These are phyloP conservation scores for Stephania cephalantha DNA, from an alignment of 164 flowering plant species.

Conservation along the genomic window DNA sequence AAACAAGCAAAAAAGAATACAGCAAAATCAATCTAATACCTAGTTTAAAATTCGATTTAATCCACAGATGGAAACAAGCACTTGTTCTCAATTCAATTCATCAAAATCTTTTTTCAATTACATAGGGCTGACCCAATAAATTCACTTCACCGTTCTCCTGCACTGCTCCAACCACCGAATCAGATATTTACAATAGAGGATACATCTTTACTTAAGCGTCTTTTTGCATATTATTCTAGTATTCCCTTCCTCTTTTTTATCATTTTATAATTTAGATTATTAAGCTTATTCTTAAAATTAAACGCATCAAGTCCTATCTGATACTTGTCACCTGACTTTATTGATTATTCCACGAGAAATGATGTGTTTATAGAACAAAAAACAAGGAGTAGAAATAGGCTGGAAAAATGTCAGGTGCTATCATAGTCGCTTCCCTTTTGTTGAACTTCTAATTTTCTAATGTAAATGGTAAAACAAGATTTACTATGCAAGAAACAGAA, in stretches of 20 bases:
- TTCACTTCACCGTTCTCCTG: neutral
- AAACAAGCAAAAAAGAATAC: too few species aligned
- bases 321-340: neutral
- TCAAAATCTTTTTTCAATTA: neutral
- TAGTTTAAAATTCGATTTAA: neutral
- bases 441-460: neutral
- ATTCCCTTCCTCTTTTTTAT: neutral
- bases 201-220: neutral
- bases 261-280: neutral
- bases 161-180: neutral
- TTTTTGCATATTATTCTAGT: neutral
- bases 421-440: neutral
- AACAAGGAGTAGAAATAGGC: neutral
- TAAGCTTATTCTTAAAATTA: neutral
- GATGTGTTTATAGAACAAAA: neutral
- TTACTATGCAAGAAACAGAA: neutral
- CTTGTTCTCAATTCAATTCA: neutral
- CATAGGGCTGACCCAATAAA: neutral
- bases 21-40: too few species aligned
- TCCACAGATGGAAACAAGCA: neutral
- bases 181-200: neutral
- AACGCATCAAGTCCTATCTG: neutral
- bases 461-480: neutral
- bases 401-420: neutral
- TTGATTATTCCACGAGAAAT: neutral